These are phyloP conservation scores for Fusarium sp. DNA, from an alignment of 2,329 filamentous ascomycete species.

Conservation along the genomic window DNA sequence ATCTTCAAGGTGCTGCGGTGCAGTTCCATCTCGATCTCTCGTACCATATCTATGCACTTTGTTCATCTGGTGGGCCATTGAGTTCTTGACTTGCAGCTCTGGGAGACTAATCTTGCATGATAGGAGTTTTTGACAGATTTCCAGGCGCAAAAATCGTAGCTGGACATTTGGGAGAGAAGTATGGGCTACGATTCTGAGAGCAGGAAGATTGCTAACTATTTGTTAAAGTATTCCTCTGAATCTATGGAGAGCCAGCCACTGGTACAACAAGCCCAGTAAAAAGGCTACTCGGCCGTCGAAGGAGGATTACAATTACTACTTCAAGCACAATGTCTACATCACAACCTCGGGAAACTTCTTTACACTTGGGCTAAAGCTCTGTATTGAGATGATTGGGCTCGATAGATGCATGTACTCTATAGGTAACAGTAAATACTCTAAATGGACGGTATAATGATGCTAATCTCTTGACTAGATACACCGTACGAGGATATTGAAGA, in stretches of 20 bases:
- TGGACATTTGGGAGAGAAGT: conserved; percentile 28
- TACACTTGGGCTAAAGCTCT: neutral
- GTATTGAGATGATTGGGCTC: neutral
- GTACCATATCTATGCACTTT: conserved; percentile 22
- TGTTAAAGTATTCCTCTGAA: neutral
- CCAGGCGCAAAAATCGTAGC: neutral
- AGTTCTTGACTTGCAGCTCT: rapidly evolving
- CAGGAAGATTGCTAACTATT: rapidly evolving
- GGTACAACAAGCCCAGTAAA: conserved; percentile 10
- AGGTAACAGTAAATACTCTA: neutral
- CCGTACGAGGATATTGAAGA: conserved; percentile 10
- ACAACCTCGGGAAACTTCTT: conserved; percentile 22
- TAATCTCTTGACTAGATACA: neutral
- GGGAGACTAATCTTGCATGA: neutral
- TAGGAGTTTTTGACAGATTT: conserved; percentile 13
- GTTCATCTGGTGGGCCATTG: neutral
- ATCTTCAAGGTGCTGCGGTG: conserved; percentile 7
- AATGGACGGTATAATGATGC: rapidly evolving
- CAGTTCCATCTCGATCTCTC: conserved; percentile 12
- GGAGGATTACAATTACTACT: conserved; percentile 8
- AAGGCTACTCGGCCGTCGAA: conserved; percentile 4
- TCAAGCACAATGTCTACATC: conserved; percentile 14
- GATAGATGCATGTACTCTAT: conserved; percentile 18
- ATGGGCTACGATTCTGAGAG: neutral
- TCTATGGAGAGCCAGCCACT: conserved; percentile 15